Evolutionary conservation across 345 rosid species (phyloP).

Genomic region (Lepidium didymum): DNA sequence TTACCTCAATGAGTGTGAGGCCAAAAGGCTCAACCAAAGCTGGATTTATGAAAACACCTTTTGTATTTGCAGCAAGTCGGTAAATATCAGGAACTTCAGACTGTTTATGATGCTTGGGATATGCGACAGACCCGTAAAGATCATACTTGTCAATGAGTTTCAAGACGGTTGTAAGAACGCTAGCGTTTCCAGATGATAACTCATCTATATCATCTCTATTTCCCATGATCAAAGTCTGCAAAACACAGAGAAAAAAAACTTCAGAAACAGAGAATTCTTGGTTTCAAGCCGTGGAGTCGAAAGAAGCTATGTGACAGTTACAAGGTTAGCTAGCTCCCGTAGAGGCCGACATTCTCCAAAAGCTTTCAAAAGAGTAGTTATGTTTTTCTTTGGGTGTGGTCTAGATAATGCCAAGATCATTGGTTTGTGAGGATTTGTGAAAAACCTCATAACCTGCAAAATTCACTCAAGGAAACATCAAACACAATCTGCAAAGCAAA

Average conservation of each 20-base stretch:
- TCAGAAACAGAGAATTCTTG: not conserved
- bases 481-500: not conserved
- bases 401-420: constrained; percentile 95
- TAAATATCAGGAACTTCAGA: constrained; percentile 93
- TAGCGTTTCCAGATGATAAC: constrained; percentile 72
- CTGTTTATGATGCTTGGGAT: constrained; percentile 97
- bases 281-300: not conserved
- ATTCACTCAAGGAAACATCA: not conserved
- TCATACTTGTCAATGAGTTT: constrained; percentile 89
- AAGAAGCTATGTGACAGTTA: constrained; percentile 20
- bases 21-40: constrained; percentile 98
- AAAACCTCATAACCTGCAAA: constrained; percentile 76
- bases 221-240: constrained; percentile 88
- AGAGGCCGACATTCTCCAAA: constrained; percentile 91
- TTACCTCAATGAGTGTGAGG: constrained; percentile 91
- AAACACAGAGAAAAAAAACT: not conserved
- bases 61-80: constrained; percentile 83
- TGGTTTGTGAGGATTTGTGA: constrained; percentile 92
- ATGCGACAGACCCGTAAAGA: constrained; percentile 87
- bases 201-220: constrained; percentile 89
- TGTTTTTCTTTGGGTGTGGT: constrained; percentile 94
- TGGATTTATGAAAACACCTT: constrained; percentile 98
- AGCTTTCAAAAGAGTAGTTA: constrained; percentile 87
- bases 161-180: constrained; percentile 70
- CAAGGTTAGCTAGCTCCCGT: constrained; percentile 95